Percentiles rank a stretch among this genome's conserved stretches.
Conservation (phyloP, 1,139 yeast genomes). For the Barnettozyma hawaiiensis region DNA sequence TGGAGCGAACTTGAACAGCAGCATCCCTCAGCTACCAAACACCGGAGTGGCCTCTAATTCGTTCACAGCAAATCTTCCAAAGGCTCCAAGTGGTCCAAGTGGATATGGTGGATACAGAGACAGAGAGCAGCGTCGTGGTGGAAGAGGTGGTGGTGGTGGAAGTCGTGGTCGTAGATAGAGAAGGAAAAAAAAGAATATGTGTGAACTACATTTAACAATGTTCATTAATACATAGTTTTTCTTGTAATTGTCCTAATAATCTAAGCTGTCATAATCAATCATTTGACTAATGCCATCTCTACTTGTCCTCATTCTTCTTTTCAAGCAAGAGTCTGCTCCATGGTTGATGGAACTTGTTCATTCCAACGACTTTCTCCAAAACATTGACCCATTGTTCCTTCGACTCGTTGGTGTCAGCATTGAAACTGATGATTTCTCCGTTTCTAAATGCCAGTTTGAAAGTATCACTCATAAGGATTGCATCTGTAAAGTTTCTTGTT, state of each 20-base stretch:
- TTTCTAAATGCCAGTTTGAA: conserved; percentile 60
- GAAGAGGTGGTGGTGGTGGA: conserved; percentile 7
- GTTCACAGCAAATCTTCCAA: conserved; percentile 15
- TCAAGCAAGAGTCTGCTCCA: conserved; percentile 48
- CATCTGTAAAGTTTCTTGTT: conserved; percentile 56
- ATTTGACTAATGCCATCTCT: too few species aligned
- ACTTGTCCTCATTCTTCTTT: too few species aligned
- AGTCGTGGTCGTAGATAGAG: conserved; percentile 8
- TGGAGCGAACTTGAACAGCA: too few species aligned
- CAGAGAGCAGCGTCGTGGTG: conserved; percentile 8
- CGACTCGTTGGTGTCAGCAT: conserved; percentile 55
- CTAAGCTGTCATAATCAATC: too few species aligned
- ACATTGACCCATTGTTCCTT: conserved; percentile 51
- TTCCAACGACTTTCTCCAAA: conserved; percentile 47
- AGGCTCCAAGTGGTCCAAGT: conserved; percentile 16
- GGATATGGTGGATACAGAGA: conserved; percentile 7
- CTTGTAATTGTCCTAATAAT: neutral
- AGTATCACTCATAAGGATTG: conserved; percentile 54
- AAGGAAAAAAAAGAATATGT: too few species aligned
- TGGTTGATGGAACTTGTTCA: conserved; percentile 54
- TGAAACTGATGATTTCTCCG: conserved; percentile 65
- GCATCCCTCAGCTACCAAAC: neutral
- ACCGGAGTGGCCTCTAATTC: neutral
- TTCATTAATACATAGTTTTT: neutral
- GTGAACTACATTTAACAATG: too few species aligned